These are phyloP conservation scores for Crepidotus sp. DNA, from an alignment of 1,284 basidiomycete genomes.

Conservation along the genomic window DNA sequence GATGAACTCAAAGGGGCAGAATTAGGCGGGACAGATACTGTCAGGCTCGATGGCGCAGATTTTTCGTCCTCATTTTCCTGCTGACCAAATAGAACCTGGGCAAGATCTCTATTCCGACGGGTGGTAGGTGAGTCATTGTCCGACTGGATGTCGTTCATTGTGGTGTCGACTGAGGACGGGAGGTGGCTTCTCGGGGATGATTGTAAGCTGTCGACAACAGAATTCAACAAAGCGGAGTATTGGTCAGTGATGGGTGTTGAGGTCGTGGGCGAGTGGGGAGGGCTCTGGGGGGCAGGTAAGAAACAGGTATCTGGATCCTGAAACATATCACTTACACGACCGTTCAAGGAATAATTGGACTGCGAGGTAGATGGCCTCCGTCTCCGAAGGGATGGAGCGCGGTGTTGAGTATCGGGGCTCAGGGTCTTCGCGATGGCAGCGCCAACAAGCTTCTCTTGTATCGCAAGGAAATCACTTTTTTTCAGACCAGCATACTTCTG, in stretches of 20 bases:
- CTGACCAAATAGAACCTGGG: constrained; percentile 59
- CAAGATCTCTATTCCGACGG: constrained; percentile 60
- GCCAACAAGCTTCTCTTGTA: constrained; percentile 64
- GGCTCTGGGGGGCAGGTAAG: constrained; percentile 37
- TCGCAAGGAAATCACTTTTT: constrained; percentile 55
- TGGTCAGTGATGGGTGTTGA: constrained; percentile 32
- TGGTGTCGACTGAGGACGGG: constrained; percentile 22
- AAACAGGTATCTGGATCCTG: not conserved
- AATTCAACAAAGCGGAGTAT: constrained; percentile 51
- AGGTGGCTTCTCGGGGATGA: constrained; percentile 24
- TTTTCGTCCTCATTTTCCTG: constrained; percentile 33
- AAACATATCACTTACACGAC: constrained; percentile 36
- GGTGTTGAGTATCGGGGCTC: constrained; percentile 41
- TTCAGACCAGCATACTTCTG: constrained; percentile 55
- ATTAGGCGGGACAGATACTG: constrained; percentile 9
- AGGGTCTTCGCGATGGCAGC: constrained; percentile 49
- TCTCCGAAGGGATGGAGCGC: constrained; percentile 51
- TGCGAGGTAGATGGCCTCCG: constrained; percentile 74
- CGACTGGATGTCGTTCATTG: constrained; percentile 22
- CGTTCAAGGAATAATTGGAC: constrained; percentile 57
- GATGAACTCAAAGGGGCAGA: constrained; percentile 14
- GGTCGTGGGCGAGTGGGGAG: constrained; percentile 36
- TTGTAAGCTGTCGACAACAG: constrained; percentile 56
- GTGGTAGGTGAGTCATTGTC: constrained; percentile 40
- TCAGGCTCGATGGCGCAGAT: constrained; percentile 4